A percentile compares a stretch with the other conserved stretches of the same genome.
Conservation (phyloP, 306 rosid genomes). For the Malus domestica region DNA sequence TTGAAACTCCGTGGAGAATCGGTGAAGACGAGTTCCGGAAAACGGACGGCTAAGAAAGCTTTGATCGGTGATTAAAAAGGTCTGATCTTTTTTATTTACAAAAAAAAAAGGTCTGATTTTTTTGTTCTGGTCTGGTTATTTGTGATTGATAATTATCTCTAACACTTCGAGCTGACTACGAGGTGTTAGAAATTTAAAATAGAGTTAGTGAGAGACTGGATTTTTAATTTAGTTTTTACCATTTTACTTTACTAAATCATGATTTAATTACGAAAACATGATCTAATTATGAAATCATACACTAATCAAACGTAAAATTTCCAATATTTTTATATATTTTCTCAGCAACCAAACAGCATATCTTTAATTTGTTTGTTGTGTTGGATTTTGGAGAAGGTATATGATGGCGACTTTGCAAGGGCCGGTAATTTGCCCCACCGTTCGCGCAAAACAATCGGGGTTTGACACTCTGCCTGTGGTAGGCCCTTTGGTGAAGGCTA, state of each 20-base stretch:
- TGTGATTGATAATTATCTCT: background rate
- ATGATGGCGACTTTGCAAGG: conserved; percentile 77
- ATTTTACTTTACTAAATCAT: background rate
- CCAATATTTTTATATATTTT: background rate
- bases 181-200: background rate
- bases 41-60: conserved; percentile 11
- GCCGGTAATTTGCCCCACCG: conserved; percentile 72
- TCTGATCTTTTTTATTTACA: conserved; percentile 10
- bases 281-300: background rate
- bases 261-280: background rate
- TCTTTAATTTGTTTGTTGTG: background rate
- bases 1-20: conserved; percentile 2
- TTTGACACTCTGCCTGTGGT: conserved; percentile 45
- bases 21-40: background rate
- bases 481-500: conserved; percentile 37
- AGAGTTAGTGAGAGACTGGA: background rate
- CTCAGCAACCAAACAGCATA: background rate
- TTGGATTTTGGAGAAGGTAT: conserved; percentile 33
- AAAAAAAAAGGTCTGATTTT: conserved; percentile 12
- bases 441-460: conserved; percentile 56
- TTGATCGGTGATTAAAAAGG: conserved; percentile 35
- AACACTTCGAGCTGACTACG: background rate
- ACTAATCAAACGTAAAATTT: background rate
- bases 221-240: background rate
- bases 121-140: conserved; percentile 7